These are phyloP conservation scores for Boeremia lycopersici DNA, from an alignment of 2,329 filamentous ascomycete species.

Conservation along the genomic window DNA sequence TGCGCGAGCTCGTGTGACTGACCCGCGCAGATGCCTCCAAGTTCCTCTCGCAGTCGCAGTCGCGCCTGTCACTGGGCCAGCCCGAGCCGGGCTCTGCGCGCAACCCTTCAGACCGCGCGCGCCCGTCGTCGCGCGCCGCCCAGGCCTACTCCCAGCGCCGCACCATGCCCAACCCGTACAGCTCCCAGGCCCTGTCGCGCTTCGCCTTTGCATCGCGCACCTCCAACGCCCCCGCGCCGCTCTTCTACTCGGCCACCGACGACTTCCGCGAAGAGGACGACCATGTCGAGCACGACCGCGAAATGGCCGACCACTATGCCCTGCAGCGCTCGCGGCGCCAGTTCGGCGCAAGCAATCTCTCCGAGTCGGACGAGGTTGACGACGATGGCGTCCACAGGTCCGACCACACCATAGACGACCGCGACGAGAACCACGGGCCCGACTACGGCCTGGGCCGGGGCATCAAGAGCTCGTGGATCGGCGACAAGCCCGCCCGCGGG, in stretches of 20 bases:
- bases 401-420: conserved; percentile 59
- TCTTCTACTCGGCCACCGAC: conserved; percentile 93
- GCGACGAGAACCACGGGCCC: conserved; percentile 47
- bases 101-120: conserved; percentile 55
- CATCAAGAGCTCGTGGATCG: conserved; percentile 64
- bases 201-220: conserved; percentile 83
- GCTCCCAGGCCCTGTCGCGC: conserved; percentile 67
- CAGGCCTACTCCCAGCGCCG: conserved; percentile 58
- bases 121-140: conserved; percentile 54
- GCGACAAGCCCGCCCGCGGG: conserved; percentile 52
- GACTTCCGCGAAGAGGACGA: conserved; percentile 94
- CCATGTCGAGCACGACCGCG: conserved; percentile 84
- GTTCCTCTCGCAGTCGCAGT: conserved; percentile 97
- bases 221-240: conserved; percentile 77
- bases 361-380: conserved; percentile 84
- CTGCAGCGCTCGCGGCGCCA: conserved; percentile 87
- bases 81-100: conserved; percentile 55
- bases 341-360: conserved; percentile 81
- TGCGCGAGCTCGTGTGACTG: conserved; percentile 50
- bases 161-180: conserved; percentile 75
- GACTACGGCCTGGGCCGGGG: conserved; percentile 54
- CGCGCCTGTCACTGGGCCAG: conserved; percentile 76
- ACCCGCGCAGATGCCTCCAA: conserved; percentile 81
- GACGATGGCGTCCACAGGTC: conserved; percentile 61
- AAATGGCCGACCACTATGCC: conserved; percentile 93